Evolutionary conservation across 129 eudicot species (phyloP).

Genomic region (Artemisia tridentata): DNA sequence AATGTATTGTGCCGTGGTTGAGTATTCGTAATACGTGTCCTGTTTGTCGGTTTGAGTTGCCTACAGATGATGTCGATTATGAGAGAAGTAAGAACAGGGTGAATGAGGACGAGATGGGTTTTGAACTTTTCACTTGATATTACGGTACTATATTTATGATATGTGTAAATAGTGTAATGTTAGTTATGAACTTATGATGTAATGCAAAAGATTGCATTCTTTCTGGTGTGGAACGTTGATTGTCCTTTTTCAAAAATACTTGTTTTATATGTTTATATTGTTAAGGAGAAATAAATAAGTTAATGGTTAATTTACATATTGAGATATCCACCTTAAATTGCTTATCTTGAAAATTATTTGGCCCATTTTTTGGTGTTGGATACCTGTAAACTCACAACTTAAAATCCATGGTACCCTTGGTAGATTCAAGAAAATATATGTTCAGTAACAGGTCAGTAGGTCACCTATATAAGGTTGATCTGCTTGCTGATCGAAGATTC

Average conservation of each 20-base stretch:
- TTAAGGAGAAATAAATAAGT: constrained; percentile 14
- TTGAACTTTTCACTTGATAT: constrained; percentile 48
- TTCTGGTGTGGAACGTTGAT: constrained; percentile 27
- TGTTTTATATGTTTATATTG: constrained; percentile 24
- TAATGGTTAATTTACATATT: constrained; percentile 6
- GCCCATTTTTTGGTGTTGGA: neutral
- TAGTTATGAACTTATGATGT: constrained; percentile 16
- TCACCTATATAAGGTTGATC: neutral
- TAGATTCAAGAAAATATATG: neutral
- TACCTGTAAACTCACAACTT: no score
- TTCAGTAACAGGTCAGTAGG: neutral
- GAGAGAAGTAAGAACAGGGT: constrained; percentile 55
- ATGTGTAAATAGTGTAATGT: constrained; percentile 33
- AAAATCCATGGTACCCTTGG: neutral
- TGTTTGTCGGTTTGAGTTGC: constrained; percentile 89
- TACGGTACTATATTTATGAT: constrained; percentile 15
- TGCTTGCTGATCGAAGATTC: neutral
- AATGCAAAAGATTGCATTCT: constrained; percentile 32
- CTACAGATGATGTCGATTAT: constrained; percentile 79
- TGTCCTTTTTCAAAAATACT: neutral
- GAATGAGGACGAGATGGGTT: constrained; percentile 41
- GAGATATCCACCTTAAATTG: neutral
- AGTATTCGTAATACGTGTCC: constrained; percentile 86
- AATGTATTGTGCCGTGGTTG: constrained; percentile 88
- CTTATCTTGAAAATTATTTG: neutral